Evolutionary conservation across 495 filamentous ascomycete genomes (phyloP).

Genomic region (Endocarpon pusillum): DNA sequence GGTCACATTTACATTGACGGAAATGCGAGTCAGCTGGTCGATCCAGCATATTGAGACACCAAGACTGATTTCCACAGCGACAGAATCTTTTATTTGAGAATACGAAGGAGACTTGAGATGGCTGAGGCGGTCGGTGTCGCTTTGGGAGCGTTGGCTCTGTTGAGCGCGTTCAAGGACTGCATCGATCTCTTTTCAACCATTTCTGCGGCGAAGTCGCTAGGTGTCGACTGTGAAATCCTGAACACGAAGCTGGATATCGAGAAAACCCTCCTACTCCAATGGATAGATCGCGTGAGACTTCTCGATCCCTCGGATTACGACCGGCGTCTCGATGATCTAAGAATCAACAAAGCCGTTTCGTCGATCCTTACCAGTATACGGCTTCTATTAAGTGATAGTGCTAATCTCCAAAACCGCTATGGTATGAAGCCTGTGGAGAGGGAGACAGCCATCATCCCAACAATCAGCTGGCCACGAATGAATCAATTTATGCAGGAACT

Average conservation of each 20-base stretch:
- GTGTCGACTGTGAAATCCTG: slow-evolving; percentile 14
- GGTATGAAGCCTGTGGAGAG: slow-evolving; percentile 3
- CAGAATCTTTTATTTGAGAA: too few relatives aligned
- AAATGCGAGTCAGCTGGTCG: too few relatives aligned
- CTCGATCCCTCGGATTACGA: slow-evolving; percentile 4
- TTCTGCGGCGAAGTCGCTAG: slow-evolving; percentile 6
- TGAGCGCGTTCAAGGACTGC: slow-evolving; percentile 12
- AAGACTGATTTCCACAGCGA: too few relatives aligned
- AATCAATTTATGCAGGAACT: background rate
- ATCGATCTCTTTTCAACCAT: slow-evolving; percentile 11
- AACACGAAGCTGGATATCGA: slow-evolving; percentile 14
- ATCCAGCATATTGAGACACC: too few relatives aligned
- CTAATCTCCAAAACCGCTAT: background rate
- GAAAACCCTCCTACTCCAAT: slow-evolving; percentile 13
- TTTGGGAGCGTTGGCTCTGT: slow-evolving; percentile 7
- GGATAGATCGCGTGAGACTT: slow-evolving; percentile 4
- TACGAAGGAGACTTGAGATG: too few relatives aligned
- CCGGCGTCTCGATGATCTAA: slow-evolving; percentile 2
- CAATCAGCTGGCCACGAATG: background rate
- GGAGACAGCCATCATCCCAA: background rate
- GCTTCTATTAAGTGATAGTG: slow-evolving; percentile 1
- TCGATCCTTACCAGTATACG: background rate
- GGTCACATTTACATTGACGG: too few relatives aligned
- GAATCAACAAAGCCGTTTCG: slow-evolving; percentile 4
- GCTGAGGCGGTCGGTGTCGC: slow-evolving; percentile 5